Evolutionary conservation across 441 rosid species (phyloP), one percentile per base, ranked within the genome.

Genomic region (Aquilaria agallochum): DNA sequence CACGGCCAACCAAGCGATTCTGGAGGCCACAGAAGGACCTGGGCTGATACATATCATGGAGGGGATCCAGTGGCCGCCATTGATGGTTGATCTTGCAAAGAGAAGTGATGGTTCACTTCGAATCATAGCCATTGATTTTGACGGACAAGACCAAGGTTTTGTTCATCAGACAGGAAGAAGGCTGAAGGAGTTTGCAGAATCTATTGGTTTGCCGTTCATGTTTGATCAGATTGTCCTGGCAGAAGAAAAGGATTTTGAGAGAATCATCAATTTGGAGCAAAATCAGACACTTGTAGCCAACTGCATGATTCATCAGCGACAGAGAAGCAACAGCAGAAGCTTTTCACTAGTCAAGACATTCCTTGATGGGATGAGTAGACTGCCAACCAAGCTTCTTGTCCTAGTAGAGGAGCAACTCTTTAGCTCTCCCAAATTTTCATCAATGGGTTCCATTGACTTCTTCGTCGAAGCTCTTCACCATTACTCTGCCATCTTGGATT

Each of bases 401-500:
- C 57, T 67, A 5, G 68, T 67, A 6, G 64, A 70, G 52, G 72
- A 75, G 46, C 72, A 75, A 44, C 34, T 63, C 10, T 64, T 55
- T 12, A 64, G 27, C 42, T 60, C 64, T 20, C 48, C 56, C 5
- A 68, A 49, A 58, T 33, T 56, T 55, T 55, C 68, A 12, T 51
- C 44, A 2, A 57, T 64, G 69, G 59, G 70, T 12, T 75, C 59
- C 44, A 67, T 56, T 31, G 70, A 67, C 5, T 64, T 64, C 64
- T 71, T 67, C 5, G 74, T 67, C 5, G 74, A 74, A 74, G 74
- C 78, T 12, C 55, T 74, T 14, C 74, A 74, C 62, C 72, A 74
- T 27, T 74, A 74, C 66, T 62, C 55, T 20, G 63, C 78, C 20
- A 44, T 74, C 48, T 63, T 53, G 9, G 74, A 74, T 47, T 70